These are phyloP conservation scores for Solanum habrochaites DNA, from an alignment of 257 asterid species.

Conservation along the genomic window DNA sequence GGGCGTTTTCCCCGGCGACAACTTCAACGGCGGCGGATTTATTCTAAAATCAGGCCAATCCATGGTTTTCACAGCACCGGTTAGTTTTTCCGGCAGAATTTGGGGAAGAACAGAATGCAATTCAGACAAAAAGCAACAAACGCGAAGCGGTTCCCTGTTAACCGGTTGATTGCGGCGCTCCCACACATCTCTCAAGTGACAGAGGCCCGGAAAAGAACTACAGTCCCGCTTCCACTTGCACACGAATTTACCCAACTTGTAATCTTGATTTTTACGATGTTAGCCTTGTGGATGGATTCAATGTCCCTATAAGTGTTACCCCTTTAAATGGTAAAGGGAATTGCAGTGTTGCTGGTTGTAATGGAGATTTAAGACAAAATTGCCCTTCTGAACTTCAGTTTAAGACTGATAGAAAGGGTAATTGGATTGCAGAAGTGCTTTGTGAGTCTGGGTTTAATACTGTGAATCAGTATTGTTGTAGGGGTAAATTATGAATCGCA, in stretches of 20 bases:
- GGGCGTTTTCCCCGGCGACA: slow-evolving; percentile 58
- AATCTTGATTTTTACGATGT: slow-evolving; percentile 66
- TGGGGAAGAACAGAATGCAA: slow-evolving; percentile 93
- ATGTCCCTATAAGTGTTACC: slow-evolving; percentile 56
- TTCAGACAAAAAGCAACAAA: slow-evolving; percentile 55
- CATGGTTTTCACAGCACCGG: slow-evolving; percentile 52
- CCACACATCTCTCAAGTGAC: slow-evolving; percentile 50
- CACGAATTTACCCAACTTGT: slow-evolving; percentile 72
- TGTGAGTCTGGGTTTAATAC: slow-evolving; percentile 79
- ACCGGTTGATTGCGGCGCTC: slow-evolving; percentile 71
- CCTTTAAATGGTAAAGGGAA: slow-evolving; percentile 68
- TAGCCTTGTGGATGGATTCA: slow-evolving; percentile 89
- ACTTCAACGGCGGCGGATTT: slow-evolving; percentile 75
- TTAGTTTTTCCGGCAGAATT: slow-evolving; percentile 69
- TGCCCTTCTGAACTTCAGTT: slow-evolving; percentile 71
- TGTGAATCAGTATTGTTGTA: slow-evolving; percentile 82
- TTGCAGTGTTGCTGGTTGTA: slow-evolving; percentile 77
- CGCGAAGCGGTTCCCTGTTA: slow-evolving; percentile 69
- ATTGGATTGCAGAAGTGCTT: slow-evolving; percentile 78
- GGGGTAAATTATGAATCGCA: slow-evolving; percentile 67
- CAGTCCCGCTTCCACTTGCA: slow-evolving; percentile 89
- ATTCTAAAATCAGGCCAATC: slow-evolving; percentile 49
- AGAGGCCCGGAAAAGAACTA: slow-evolving; percentile 50
- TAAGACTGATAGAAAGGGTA: slow-evolving; percentile 28
- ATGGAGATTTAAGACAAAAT: slow-evolving; percentile 36